A percentile compares a stretch with the other conserved stretches of the same genome.
Evolutionary conservation across 2,329 filamentous ascomycete genomes (phyloP).

Genomic region (Sarocladiaceae sp.): DNA sequence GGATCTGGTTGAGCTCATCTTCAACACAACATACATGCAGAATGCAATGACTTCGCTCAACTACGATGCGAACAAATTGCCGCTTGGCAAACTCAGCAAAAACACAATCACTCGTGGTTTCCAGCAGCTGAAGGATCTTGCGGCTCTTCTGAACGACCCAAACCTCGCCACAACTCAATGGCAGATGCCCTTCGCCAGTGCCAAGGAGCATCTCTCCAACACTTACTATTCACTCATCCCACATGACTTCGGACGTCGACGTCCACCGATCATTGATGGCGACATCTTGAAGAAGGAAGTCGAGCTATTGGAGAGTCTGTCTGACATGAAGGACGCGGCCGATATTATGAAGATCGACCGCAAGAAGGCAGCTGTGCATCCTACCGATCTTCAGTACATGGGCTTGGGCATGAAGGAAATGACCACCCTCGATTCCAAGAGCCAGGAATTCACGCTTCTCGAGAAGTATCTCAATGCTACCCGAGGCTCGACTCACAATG

Average conservation of each 20-base stretch:
- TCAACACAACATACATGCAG: constrained; percentile 71
- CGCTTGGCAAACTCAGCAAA: constrained; percentile 80
- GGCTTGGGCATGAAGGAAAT: constrained; percentile 73
- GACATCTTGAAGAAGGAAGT: constrained; percentile 67
- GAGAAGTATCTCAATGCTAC: constrained; percentile 64
- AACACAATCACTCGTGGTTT: constrained; percentile 72
- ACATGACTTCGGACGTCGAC: constrained; percentile 70
- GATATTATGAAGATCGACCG: constrained; percentile 68
- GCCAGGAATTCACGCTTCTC: constrained; percentile 62
- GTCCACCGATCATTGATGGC: constrained; percentile 63
- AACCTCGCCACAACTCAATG: constrained; percentile 41
- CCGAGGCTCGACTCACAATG: constrained; percentile 61
- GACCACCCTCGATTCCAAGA: constrained; percentile 56
- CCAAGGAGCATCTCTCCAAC: constrained; percentile 66
- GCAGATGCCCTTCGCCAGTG: constrained; percentile 27
- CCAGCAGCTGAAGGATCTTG: constrained; percentile 70
- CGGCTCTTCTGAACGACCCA: constrained; percentile 57
- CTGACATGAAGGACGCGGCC: constrained; percentile 79
- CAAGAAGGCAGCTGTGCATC: constrained; percentile 50
- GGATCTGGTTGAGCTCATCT: constrained; percentile 74
- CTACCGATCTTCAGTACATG: constrained; percentile 68
- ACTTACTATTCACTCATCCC: constrained; percentile 79
- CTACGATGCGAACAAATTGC: constrained; percentile 72
- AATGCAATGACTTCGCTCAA: constrained; percentile 63
- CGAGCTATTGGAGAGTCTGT: constrained; percentile 73